Evolutionary conservation across 2,329 filamentous ascomycete genomes (phyloP).

Genomic region (Aspergillus texensis): DNA sequence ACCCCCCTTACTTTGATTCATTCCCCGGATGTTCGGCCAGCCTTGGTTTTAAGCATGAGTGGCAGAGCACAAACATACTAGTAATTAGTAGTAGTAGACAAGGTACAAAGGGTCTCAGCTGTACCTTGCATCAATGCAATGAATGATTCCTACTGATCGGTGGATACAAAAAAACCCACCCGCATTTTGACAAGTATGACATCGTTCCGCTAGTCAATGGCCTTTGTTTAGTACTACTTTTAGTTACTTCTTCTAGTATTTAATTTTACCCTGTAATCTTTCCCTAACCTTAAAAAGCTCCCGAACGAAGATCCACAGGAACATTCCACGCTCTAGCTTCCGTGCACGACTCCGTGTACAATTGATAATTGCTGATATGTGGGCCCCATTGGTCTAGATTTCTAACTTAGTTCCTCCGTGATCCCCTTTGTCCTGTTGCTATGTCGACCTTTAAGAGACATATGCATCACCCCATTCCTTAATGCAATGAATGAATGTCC

Average conservation of each 20-base stretch:
- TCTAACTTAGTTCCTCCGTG: background rate
- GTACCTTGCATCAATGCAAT: background rate
- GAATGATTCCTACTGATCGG: background rate
- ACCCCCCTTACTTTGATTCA: background rate
- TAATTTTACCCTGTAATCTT: background rate
- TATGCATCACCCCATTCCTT: background rate
- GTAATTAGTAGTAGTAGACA: background rate
- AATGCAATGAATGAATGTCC: background rate
- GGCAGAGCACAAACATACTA: background rate
- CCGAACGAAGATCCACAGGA: slow-evolving; percentile 6
- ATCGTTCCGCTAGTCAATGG: background rate
- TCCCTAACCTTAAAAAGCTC: slow-evolving; percentile 5
- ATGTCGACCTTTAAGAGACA: background rate
- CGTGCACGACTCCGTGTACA: background rate
- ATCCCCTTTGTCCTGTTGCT: background rate
- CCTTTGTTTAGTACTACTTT: background rate
- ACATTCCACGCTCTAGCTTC: slow-evolving; percentile 13
- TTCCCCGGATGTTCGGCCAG: background rate
- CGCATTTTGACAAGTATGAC: background rate
- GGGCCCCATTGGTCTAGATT: background rate
- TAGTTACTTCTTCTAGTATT: background rate
- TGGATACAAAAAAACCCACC: background rate
- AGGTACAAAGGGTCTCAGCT: background rate
- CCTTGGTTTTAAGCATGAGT: background rate
- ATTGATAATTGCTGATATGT: background rate